These are phyloP conservation scores for Ceratocystis papillata DNA, from an alignment of 2,329 filamentous ascomycete genomes.

Conservation along the genomic window DNA sequence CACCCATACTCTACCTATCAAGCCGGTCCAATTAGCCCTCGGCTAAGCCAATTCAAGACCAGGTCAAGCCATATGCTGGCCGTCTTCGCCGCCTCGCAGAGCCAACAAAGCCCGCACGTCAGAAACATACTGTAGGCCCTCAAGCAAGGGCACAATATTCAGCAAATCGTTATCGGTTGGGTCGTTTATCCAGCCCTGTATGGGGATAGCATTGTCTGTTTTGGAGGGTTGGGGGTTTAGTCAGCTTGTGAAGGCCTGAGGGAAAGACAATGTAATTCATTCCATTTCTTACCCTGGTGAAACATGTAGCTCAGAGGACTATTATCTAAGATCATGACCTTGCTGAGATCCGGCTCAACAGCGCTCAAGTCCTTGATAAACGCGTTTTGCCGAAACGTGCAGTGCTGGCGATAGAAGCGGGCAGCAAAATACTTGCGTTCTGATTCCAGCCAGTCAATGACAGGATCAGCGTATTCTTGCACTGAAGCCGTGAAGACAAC, in stretches of 20 bases:
- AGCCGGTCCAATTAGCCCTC: neutral
- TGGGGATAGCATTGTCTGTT: slow-evolving; percentile 93
- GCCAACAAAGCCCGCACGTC: slow-evolving; percentile 87
- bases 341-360: slow-evolving; percentile 92
- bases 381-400: slow-evolving; percentile 85
- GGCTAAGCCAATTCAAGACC: neutral
- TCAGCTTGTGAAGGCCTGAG: neutral
- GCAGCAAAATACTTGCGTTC: slow-evolving; percentile 94
- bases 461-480: slow-evolving; percentile 95
- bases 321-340: slow-evolving; percentile 98
- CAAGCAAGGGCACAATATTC: slow-evolving; percentile 81
- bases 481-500: slow-evolving; percentile 95
- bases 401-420: slow-evolving; percentile 92
- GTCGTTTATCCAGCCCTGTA: slow-evolving; percentile 98
- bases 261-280: slow-evolving; percentile 20
- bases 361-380: slow-evolving; percentile 97
- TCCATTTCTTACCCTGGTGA: slow-evolving; percentile 64
- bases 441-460: slow-evolving; percentile 96
- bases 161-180: slow-evolving; percentile 92
- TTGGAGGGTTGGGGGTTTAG: neutral
- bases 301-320: slow-evolving; percentile 97
- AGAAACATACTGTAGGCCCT: slow-evolving; percentile 91
- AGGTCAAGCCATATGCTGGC: slow-evolving; percentile 44
- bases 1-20: slow-evolving; percentile 1
- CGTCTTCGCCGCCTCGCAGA: slow-evolving; percentile 73